Conservation (phyloP, 2,329 filamentous ascomycete genomes). For the Escovopsis sp. region DNA sequence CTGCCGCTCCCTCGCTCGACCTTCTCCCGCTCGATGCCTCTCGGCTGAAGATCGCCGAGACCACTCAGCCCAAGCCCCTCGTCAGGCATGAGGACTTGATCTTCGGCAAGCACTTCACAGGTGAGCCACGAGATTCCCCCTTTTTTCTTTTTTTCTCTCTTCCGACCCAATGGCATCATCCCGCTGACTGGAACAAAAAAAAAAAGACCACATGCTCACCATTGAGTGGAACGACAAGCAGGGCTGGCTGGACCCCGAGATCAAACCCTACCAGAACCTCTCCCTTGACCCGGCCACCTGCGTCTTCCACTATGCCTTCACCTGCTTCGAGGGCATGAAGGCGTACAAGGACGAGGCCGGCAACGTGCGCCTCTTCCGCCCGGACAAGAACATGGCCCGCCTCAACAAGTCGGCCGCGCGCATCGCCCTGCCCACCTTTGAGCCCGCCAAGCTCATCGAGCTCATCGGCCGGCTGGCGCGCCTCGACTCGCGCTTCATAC, state of each 20-base stretch:
- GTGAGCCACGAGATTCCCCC: conserved; percentile 25
- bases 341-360: conserved; percentile 82
- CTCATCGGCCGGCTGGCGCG: conserved; percentile 69
- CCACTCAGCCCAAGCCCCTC: conserved; percentile 58
- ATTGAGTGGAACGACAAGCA: conserved; percentile 79
- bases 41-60: conserved; percentile 61
- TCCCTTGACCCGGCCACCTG: conserved; percentile 91
- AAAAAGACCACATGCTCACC: conserved; percentile 84
- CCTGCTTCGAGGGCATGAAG: conserved; percentile 99
- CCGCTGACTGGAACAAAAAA: neutral
- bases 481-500: conserved; percentile 81
- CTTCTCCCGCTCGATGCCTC: conserved; percentile 61
- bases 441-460: conserved; percentile 57
- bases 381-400: conserved; percentile 90
- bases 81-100: conserved; percentile 67
- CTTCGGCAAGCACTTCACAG: conserved; percentile 84
- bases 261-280: conserved; percentile 92
- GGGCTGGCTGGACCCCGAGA: conserved; percentile 72
- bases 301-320: conserved; percentile 97
- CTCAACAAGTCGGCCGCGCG: conserved; percentile 83
- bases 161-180: neutral
- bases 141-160: neutral
- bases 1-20: conserved; percentile 34
- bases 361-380: conserved; percentile 75
- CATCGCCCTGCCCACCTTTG: conserved; percentile 85